phyloP scores from a whole-genome alignment of 345 rosid genomes.

The Lepidium didymum region DNA sequence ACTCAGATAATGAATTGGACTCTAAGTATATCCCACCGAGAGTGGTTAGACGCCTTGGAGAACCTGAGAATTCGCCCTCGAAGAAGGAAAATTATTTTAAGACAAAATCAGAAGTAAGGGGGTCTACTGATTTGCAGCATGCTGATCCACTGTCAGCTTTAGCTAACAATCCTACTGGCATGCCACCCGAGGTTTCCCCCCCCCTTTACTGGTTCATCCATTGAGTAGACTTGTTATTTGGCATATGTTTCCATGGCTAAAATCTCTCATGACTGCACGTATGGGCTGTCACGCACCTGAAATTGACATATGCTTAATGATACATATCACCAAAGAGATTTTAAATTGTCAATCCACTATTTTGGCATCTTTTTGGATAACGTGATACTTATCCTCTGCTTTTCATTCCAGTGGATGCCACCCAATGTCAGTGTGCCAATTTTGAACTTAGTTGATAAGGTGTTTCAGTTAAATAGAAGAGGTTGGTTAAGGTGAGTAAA shows the following conservation, averaged over 20 bases:
- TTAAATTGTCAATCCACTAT: background rate
- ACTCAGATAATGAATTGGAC: constrained; percentile 78
- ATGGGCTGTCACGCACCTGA: background rate
- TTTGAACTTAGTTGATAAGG: constrained; percentile 90
- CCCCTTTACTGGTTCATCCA: background rate
- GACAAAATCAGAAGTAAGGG: constrained; percentile 33
- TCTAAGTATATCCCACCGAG: constrained; percentile 43
- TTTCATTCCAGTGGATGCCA: constrained; percentile 78
- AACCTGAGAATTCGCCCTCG: constrained; percentile 26
- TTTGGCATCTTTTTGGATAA: background rate
- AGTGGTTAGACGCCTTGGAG: constrained; percentile 41
- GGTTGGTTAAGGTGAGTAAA: constrained; percentile 88
- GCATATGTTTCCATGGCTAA: constrained; percentile 10
- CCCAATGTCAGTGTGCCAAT: constrained; percentile 94
- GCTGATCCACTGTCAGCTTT: constrained; percentile 28
- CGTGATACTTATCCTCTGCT: background rate
- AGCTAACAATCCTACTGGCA: constrained; percentile 58
- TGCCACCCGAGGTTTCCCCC: constrained; percentile 84
- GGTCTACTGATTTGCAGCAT: constrained; percentile 30
- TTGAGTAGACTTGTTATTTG: background rate
- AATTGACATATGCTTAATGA: background rate
- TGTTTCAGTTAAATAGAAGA: constrained; percentile 93
- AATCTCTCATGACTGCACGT: background rate
- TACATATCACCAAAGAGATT: background rate
- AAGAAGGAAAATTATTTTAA: constrained; percentile 31